These are phyloP conservation scores for Globisporangium takayamanum DNA, from an alignment of 352 stramenopile genomes.

Conservation along the genomic window DNA sequence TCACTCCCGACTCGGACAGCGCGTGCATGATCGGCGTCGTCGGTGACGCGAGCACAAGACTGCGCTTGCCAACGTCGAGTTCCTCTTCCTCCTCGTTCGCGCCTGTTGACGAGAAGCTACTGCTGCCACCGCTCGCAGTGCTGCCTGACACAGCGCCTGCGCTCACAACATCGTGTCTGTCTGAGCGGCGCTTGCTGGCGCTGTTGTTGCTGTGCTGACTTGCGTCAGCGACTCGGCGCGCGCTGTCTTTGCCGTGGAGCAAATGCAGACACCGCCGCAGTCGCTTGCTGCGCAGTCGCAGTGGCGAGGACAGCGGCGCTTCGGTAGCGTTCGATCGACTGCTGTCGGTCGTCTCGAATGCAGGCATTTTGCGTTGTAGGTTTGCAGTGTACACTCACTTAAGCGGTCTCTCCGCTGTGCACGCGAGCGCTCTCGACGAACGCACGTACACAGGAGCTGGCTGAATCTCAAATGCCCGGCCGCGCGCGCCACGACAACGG, in stretches of 20 bases:
- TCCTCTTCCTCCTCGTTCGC: conserved; percentile 6
- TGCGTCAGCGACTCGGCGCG: neutral
- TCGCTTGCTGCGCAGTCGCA: neutral
- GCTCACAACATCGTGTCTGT: neutral
- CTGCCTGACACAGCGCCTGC: neutral
- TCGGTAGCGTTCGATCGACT: too few species aligned
- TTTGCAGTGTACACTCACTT: too few species aligned
- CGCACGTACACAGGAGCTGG: too few species aligned
- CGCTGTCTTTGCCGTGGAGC: neutral
- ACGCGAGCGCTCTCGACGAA: too few species aligned
- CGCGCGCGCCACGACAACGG: too few species aligned
- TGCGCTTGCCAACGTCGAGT: conserved; percentile 6
- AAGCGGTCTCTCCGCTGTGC: too few species aligned
- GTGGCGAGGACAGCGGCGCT: neutral
- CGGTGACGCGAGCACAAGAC: conserved; percentile 3
- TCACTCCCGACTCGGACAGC: conserved; percentile 39
- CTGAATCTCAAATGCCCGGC: too few species aligned
- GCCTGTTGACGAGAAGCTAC: conserved; percentile 11
- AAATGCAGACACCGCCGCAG: neutral
- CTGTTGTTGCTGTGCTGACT: neutral
- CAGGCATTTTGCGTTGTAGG: too few species aligned
- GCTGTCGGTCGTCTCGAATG: too few species aligned
- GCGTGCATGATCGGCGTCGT: conserved; percentile 22
- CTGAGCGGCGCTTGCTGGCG: neutral
- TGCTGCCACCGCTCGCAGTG: conserved; percentile 11